These are phyloP conservation scores for Lathyrus tuberosus DNA, from an alignment of 306 rosid genomes.

Conservation along the genomic window DNA sequence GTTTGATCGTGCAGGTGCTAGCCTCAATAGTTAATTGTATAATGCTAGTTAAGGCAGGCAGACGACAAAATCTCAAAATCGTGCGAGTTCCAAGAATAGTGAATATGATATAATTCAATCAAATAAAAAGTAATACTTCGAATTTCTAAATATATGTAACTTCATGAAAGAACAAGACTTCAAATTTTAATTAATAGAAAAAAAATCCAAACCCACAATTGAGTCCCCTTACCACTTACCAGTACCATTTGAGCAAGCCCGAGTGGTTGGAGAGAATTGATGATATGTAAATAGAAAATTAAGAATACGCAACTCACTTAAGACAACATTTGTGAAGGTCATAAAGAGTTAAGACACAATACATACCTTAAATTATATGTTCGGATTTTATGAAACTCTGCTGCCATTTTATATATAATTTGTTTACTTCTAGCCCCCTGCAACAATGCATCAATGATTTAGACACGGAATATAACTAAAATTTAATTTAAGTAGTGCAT, in stretches of 20 bases:
- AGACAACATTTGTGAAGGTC: conserved; percentile 14
- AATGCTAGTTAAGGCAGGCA: background rate
- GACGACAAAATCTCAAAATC: background rate
- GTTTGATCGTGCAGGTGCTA: background rate
- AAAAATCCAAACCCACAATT: background rate
- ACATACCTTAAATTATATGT: conserved; percentile 52
- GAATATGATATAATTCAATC: background rate
- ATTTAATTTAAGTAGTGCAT: conserved; percentile 20
- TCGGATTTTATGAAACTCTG: conserved; percentile 56
- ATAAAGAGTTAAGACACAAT: conserved; percentile 11
- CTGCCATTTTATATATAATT: conserved; percentile 54
- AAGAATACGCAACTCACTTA: conserved; percentile 1
- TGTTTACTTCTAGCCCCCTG: conserved; percentile 44
- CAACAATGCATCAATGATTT: conserved; percentile 33
- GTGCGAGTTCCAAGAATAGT: background rate
- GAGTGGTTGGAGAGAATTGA: background rate
- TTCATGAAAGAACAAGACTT: background rate
- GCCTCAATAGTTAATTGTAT: background rate
- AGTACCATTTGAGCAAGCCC: conserved; percentile 18
- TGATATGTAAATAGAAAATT: conserved; percentile 13
- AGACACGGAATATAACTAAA: conserved; percentile 20
- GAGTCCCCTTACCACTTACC: conserved; percentile 9
- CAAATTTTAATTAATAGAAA: background rate
- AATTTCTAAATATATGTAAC: background rate
- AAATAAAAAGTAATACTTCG: background rate